Base-by-base conservation (phyloP, 2,329 filamentous ascomycete species). In the Phaeosphaeria sp. region DNA sequence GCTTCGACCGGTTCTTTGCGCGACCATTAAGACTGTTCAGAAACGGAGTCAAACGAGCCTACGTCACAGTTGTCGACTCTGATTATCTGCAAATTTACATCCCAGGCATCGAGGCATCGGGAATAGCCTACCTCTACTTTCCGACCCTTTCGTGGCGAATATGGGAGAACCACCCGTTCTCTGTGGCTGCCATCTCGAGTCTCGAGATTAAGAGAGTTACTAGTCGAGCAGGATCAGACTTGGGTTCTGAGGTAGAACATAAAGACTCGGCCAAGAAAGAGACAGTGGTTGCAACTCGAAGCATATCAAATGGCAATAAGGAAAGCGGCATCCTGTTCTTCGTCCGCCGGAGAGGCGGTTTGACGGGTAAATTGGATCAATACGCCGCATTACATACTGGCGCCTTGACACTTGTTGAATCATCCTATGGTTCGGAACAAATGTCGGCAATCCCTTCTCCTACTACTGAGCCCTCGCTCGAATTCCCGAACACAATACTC, bases 91-190 rank as follows among this genome's bases (percentile, higher is more conserved):
- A 80, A 5, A 65, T 84, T 15, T 79, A 83, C 53, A 62, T 84
- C 27, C 64, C 68, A 3, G 78, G 76, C 4, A 57, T 81, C 7
- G 75, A 74, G 1, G 65, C 56, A 1, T 42, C 30, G 17, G 55
- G 61, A 0, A 59, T 61, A 2, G 79, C 73, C 0, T 85, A 83
- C 55, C 68, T 79, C 0, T 84, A 84, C 63, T 84, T 86, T 62
- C 83, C 83, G 0, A 79, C 78, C 0, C 62, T 84, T 3, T 77
- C 55, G n/a, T 46, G 48, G 3, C 49, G 58, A 9, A 54, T 57
- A 1, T 86, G 83, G 83, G 82, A 85, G 65, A 85, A 83, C 48
- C 84, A 86, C 63, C 83, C 83, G 0, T 85, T 86, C 63, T 84
- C 81, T 0, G 65, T 36, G 83, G 23, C 51, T 56, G 13, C 52